Evolutionary conservation across 225 moss, liverwort and hornwort genomes (phyloP).

Genomic region (Straminergon stramineum): DNA sequence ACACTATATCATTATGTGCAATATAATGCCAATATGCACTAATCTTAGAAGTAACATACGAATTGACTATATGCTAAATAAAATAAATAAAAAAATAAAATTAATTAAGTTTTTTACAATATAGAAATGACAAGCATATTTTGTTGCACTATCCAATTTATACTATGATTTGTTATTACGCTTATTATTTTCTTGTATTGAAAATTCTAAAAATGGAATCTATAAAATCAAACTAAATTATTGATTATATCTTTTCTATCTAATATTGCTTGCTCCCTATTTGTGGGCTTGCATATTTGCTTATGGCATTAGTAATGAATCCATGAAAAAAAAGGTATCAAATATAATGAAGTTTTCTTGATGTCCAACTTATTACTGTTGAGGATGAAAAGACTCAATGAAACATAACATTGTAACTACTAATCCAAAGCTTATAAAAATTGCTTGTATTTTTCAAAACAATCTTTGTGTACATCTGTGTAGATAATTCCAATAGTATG

Average conservation of each 20-base stretch:
- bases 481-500: not conserved
- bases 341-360: too few species aligned
- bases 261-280: fast-evolving
- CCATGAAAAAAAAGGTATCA: too few species aligned
- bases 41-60: not conserved
- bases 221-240: too few species aligned
- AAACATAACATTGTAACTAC: not conserved
- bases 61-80: not conserved
- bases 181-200: not conserved
- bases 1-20: not conserved
- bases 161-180: not conserved
- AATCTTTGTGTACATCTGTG: not conserved
- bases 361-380: too few species aligned
- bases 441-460: not conserved
- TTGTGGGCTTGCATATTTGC: not conserved
- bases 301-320: not conserved
- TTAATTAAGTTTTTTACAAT: fast-evolving
- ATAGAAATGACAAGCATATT: not conserved
- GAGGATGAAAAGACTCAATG: too few species aligned
- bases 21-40: not conserved
- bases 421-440: not conserved
- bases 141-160: not conserved
- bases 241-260: too few species aligned
- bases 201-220: too few species aligned
- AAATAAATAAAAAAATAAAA: not conserved